Evolutionary conservation across 768 basidiomycete genomes (phyloP), one percentile per base, ranked within the genome.

Genomic region (Lanmaoa rubissima): DNA sequence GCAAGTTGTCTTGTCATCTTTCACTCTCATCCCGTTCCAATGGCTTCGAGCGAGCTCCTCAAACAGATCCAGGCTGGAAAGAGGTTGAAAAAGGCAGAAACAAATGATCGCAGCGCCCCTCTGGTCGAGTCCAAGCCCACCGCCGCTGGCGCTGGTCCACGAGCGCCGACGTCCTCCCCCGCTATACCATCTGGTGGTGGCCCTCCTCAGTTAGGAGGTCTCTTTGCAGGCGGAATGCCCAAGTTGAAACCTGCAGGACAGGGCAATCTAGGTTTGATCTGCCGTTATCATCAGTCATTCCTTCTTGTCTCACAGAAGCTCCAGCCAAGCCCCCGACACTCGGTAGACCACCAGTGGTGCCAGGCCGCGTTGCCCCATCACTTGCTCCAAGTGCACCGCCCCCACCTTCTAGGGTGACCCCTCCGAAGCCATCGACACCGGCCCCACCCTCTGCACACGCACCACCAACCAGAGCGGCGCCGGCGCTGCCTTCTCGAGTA

Each of bases 221-320:
- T 97, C 12, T 95, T 97, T 66, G 92, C 94, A 44, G 93, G 92
- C 16, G 94, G 94, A 1, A 85, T 96, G 78, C 94, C 94, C 5
- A 94, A 90, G 68, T 69, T 96, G 66, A 95, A 88, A 76, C 84
- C 92, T 44, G 81, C 88, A n/a, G 89, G 85, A 13, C 81, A 83
- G 55, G 78, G 67, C 52, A 79, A 76, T 69, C 71, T 78, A 54
- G 82, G 88, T 88, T 66, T 57, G 78, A 53, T 43, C 43, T 57
- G 59, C 52, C 52, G 42, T 39, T 43, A 53, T 64, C 57, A 28
- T 28, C 5, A 0, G 14, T 38, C 28, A 53, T 59, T 13, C 35
- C 56, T 55, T 43, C 53, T 43, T 32, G 51, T 38, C 44, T 54
- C 46, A 63, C 38, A 60, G 54, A 41, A 48, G 46, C 21, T 58